A percentile compares a stretch with the other conserved stretches of the same genome.
These are phyloP conservation scores for Madurella fahalii DNA, from an alignment of 2,329 filamentous ascomycete species.

Conservation along the genomic window DNA sequence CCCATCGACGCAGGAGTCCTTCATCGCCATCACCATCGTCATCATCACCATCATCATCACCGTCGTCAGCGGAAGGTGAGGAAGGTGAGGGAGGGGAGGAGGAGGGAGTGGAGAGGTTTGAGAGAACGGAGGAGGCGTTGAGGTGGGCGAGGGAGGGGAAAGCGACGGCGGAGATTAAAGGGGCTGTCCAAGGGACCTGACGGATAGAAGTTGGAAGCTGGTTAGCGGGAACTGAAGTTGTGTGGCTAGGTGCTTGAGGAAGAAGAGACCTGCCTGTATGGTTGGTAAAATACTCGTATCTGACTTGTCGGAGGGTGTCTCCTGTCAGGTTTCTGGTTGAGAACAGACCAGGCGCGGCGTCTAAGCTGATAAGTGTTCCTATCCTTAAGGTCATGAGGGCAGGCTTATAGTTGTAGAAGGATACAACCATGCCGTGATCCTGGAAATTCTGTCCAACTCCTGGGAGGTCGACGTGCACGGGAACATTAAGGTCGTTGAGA, in stretches of 20 bases:
- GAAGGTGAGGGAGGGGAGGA: not conserved
- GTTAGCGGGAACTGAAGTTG: not conserved
- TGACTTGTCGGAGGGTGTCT: conserved; percentile 11
- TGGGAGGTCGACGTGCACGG: conserved; percentile 41
- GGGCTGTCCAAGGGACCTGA: conserved; percentile 24
- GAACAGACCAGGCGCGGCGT: conserved; percentile 20
- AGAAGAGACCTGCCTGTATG: conserved; percentile 16
- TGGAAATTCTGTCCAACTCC: conserved; percentile 50
- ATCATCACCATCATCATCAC: conserved; percentile 25
- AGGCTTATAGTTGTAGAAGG: conserved; percentile 31
- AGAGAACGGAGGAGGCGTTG: conserved; percentile 15
- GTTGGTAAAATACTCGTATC: conserved; percentile 23
- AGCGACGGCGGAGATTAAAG: conserved; percentile 26
- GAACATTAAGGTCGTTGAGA: conserved; percentile 41
- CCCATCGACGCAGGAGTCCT: conserved; percentile 34
- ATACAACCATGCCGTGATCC: conserved; percentile 38
- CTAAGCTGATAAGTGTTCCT: conserved; percentile 7
- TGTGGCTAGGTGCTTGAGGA: not conserved
- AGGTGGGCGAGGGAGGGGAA: conserved; percentile 24
- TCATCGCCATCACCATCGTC: conserved; percentile 23
- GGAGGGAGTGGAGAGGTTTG: not conserved
- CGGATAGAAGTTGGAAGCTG: not conserved
- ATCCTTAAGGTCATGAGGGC: too few relatives aligned
- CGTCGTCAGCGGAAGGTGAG: too few relatives aligned
- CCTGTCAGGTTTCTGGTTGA: conserved; percentile 20